These are phyloP conservation scores for Cinchona pubescens DNA, from an alignment of 257 asterid genomes.

Conservation along the genomic window DNA sequence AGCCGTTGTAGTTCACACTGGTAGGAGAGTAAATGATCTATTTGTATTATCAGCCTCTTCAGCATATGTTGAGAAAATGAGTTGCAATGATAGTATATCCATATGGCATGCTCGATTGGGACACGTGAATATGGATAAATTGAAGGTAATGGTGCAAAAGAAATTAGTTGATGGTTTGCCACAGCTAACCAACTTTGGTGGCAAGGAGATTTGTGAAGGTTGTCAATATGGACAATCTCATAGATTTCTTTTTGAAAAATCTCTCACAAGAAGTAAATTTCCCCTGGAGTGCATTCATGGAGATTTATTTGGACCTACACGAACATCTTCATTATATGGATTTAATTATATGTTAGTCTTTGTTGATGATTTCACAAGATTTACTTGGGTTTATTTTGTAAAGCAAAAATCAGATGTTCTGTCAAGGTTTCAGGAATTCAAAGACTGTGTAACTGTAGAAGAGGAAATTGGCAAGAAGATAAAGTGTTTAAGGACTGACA, in stretches of 20 bases:
- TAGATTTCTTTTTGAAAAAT: neutral
- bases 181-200: neutral
- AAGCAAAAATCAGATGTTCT: neutral
- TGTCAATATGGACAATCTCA: neutral
- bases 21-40: neutral
- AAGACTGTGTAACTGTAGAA: neutral
- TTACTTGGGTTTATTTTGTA: neutral
- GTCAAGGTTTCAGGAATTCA: neutral
- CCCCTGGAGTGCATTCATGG: neutral
- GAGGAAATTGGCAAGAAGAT: neutral
- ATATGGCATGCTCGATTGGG: neutral
- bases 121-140: neutral
- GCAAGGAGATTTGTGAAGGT: neutral
- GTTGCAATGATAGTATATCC: neutral
- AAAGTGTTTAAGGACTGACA: neutral
- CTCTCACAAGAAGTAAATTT: neutral
- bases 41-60: neutral
- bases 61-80: neutral
- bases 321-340: neutral
- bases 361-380: neutral
- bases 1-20: neutral
- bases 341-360: neutral
- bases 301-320: neutral
- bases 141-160: neutral
- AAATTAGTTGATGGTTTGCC: neutral